Percentiles rank a stretch among this genome's conserved stretches.
Evolutionary conservation across 192 early-diverging fungal genomes (phyloP).

Genomic region (Backusella tarrabulga): DNA sequence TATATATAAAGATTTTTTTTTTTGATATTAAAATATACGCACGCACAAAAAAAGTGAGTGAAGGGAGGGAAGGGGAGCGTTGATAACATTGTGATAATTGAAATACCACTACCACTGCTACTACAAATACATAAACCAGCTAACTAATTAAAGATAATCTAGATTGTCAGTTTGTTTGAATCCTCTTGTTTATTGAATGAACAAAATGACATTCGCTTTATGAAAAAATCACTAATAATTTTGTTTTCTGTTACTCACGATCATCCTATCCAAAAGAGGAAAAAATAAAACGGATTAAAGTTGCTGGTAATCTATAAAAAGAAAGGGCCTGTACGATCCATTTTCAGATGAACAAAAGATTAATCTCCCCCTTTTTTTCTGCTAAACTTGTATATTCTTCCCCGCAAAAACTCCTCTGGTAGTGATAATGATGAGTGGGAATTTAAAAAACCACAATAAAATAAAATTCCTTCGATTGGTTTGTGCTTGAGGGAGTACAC

Average conservation of each 20-base stretch:
- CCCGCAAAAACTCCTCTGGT: background rate
- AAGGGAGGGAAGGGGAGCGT: background rate
- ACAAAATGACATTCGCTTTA: background rate
- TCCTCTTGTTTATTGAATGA: background rate
- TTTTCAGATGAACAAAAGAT: background rate
- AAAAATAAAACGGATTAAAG: constrained; percentile 5
- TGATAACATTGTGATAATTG: background rate
- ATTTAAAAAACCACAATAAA: background rate
- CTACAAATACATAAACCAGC: background rate
- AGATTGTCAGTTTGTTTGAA: background rate
- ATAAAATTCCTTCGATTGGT: background rate
- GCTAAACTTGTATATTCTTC: constrained; percentile 7
- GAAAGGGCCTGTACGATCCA: background rate
- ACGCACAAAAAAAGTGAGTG: background rate
- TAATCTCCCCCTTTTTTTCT: background rate
- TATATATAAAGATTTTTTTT: background rate
- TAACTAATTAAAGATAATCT: background rate
- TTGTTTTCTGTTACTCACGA: constrained; percentile 6
- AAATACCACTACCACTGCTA: background rate
- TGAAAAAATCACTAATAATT: background rate
- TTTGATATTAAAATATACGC: background rate
- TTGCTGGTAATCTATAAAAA: constrained; percentile 7
- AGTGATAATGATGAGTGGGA: background rate
- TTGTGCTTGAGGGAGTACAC: background rate
- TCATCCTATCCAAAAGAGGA: background rate